These are phyloP conservation scores for Straminergon stramineum DNA, from an alignment of 225 moss, liverwort and hornwort species.

Conservation along the genomic window DNA sequence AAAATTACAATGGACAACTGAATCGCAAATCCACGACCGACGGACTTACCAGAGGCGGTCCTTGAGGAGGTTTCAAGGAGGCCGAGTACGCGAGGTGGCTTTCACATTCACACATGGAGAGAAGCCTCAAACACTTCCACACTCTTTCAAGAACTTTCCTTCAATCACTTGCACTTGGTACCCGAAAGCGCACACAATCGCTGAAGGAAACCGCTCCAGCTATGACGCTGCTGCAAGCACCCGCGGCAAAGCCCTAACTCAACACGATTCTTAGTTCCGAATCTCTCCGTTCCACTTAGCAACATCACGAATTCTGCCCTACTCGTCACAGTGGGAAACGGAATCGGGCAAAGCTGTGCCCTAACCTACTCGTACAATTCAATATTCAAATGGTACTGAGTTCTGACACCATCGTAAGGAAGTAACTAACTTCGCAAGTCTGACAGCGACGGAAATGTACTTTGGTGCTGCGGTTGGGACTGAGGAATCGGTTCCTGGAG, in stretches of 20 bases:
- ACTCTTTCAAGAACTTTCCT: neutral
- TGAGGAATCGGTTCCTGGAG: neutral
- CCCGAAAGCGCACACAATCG: neutral
- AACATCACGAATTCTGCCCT: neutral
- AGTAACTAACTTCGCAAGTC: neutral
- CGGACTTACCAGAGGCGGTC: conserved; percentile 16
- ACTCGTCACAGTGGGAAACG: neutral
- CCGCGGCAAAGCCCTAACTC: neutral
- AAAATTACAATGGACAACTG: neutral
- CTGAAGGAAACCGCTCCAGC: neutral
- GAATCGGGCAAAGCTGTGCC: neutral
- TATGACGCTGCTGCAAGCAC: neutral
- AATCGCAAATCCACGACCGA: neutral
- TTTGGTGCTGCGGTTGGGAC: neutral
- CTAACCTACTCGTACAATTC: neutral
- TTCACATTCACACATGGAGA: conserved; percentile 30
- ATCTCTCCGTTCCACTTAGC: neutral
- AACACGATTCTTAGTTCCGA: neutral
- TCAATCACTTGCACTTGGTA: neutral
- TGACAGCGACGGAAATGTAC: neutral
- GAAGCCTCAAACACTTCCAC: neutral
- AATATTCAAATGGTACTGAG: neutral
- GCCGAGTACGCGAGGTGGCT: conserved; percentile 6
- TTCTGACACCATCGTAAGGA: neutral
- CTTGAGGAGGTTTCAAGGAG: conserved; percentile 20